A percentile compares a stretch with the other conserved stretches of the same genome.
These are phyloP conservation scores for Cornus controversa DNA, from an alignment of 148 eudicot species.

Conservation along the genomic window DNA sequence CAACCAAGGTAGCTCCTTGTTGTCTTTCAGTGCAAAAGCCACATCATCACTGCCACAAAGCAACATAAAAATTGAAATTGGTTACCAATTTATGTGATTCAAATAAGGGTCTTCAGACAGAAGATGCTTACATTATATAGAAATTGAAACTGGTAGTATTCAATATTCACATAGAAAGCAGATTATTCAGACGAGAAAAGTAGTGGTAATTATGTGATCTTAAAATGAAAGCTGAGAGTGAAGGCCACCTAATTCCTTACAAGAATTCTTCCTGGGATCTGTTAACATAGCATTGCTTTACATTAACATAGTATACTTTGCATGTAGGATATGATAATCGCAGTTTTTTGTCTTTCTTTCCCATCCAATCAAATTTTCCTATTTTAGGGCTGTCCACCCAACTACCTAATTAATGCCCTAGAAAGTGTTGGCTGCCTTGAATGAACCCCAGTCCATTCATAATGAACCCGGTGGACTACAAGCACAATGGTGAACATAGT, in stretches of 20 bases:
- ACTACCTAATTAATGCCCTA: not conserved
- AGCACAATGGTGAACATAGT: not conserved
- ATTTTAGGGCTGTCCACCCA: not conserved
- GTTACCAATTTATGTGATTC: not conserved
- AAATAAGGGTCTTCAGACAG: not conserved
- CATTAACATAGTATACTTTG: no score
- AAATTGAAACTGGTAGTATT: not conserved
- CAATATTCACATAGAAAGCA: not conserved
- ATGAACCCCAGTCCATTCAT: not conserved
- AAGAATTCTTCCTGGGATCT: no score
- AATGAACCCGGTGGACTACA: not conserved
- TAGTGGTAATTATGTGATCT: not conserved
- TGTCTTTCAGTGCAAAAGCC: constrained; percentile 84
- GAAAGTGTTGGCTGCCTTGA: not conserved
- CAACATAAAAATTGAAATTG: not conserved
- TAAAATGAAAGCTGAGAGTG: not conserved
- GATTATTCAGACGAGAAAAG: not conserved
- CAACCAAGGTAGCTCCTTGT: constrained; percentile 90
- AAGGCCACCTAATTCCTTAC: no score
- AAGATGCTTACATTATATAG: no score
- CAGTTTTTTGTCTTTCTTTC: no score
- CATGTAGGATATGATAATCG: no score
- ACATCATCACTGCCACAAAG: constrained; percentile 80
- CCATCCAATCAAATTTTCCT: no score
- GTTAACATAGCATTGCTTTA: not conserved